Evolutionary conservation across 768 basidiomycete species (phyloP), one percentile per base, ranked within the genome.

Genomic region (Suillus ampliporus): DNA sequence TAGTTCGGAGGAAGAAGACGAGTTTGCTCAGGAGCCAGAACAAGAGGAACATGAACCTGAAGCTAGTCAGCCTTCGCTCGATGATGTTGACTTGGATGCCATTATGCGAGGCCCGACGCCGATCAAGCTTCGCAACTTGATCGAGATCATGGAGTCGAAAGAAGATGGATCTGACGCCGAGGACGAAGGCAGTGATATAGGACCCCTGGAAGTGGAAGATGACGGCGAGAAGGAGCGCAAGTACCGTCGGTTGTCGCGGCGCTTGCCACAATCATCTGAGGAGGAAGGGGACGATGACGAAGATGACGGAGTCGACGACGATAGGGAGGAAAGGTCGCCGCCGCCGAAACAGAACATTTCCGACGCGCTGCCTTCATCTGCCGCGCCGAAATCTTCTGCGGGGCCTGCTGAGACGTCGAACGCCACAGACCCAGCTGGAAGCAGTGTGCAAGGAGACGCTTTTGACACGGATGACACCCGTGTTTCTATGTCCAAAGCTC

Each of bases 21-120:
- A 70, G 26, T 60, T 60, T 19, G 64, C 64, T 7, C 72, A 68
- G 8, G 67, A 65, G 15, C 65, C 57, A 23, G 63, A 65, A 9
- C 70, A 66, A 31, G 66, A 47, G 23, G 64, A 67, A n/a, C 64
- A 43, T 52, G 61, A 41, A 53, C 58, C 31, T 10, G 53, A 57
- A 14, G 53, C 58, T 1, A 9, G 53, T n/a, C 64, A 35, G 15
- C 37, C 46, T 11, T 65, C 57, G 4, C 60, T 67, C 1, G 50
- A 60, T 15, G 61, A 70, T 1, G 64, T 67, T 35, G 72, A 79
- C 40, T 58, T 83, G n/a, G 80, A 84, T 9, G 76, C 77, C 10
- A 65, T 84, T 53, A 67, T 85, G 14, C 79, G 76, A 34, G 82
- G 82, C 3, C 82, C 84, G 9, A 50, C 54, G n/a, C 53, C 64